phyloP scores from a whole-genome alignment of 768 basidiomycete species.

The Boletus coccyginus region DNA sequence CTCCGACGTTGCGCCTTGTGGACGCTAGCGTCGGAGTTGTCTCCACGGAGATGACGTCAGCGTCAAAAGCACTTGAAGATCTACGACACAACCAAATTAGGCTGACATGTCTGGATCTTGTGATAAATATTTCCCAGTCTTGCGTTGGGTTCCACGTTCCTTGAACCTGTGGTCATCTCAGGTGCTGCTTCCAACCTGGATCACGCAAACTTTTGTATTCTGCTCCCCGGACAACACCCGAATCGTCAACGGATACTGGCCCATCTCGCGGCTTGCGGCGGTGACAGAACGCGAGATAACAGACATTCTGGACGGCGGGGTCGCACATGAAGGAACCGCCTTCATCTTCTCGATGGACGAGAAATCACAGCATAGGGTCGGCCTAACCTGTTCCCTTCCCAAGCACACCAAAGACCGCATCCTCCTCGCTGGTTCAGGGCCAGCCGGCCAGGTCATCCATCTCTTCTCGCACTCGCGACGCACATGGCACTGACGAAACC shows the following conservation, averaged over 20 bases:
- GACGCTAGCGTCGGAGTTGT: no score
- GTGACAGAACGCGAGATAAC: conserved; percentile 70
- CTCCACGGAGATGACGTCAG: no score
- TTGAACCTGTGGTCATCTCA: no score
- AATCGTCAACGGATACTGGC: conserved; percentile 90
- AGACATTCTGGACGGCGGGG: conserved; percentile 47
- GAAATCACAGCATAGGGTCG: conserved; percentile 31
- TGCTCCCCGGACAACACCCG: no score
- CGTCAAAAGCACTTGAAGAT: no score
- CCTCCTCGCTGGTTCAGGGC: conserved; percentile 89
- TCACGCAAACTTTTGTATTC: no score
- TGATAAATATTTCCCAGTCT: no score
- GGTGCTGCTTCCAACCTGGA: no score
- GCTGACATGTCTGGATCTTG: no score
- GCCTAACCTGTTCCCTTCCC: conserved; percentile 13
- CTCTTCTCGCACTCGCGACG: conserved; percentile 85
- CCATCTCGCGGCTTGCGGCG: conserved; percentile 67
- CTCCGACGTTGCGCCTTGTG: no score
- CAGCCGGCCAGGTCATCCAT: conserved; percentile 94
- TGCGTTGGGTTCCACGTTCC: no score
- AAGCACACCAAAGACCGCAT: conserved; percentile 58
- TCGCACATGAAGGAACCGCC: conserved; percentile 7
- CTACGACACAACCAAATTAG: no score
- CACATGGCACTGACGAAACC: conserved; percentile 76
- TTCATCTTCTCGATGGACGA: conserved; percentile 32